Conservation (phyloP, 176 grass and related monocot species). For the Triticum turgidum region DNA sequence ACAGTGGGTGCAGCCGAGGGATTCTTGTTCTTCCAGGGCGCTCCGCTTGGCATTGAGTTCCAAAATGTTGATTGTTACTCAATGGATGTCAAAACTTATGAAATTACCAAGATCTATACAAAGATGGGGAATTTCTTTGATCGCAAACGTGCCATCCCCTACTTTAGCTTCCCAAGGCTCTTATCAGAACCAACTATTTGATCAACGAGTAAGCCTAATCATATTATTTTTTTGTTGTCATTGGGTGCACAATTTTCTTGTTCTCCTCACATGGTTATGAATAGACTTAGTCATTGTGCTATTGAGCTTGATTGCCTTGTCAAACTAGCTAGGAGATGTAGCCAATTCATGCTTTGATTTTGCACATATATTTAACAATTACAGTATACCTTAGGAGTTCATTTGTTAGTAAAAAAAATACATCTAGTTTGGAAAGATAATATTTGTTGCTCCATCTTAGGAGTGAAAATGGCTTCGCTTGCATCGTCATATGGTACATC, state of each 20-base stretch:
- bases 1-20: too few species aligned
- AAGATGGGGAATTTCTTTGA: too few species aligned
- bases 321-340: not conserved
- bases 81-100: conserved; percentile 5
- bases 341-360: not conserved
- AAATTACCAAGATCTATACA: conserved; percentile 57
- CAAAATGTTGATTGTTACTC: too few species aligned
- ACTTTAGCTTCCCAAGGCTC: too few species aligned
- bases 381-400: too few species aligned
- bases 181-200: not conserved
- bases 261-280: not conserved
- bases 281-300: not conserved
- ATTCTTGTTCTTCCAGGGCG: too few species aligned
- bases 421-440: not conserved
- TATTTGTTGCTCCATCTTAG: not conserved
- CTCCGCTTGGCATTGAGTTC: too few species aligned
- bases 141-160: too few species aligned
- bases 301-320: not conserved
- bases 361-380: not conserved
- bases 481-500: too few species aligned
- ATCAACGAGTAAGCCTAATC: not conserved
- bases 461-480: too few species aligned
- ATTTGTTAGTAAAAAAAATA: too few species aligned
- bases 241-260: not conserved
- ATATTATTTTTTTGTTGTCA: not conserved